Base-by-base conservation (phyloP, 768 basidiomycete species). In the Serendipita sp. region DNA sequence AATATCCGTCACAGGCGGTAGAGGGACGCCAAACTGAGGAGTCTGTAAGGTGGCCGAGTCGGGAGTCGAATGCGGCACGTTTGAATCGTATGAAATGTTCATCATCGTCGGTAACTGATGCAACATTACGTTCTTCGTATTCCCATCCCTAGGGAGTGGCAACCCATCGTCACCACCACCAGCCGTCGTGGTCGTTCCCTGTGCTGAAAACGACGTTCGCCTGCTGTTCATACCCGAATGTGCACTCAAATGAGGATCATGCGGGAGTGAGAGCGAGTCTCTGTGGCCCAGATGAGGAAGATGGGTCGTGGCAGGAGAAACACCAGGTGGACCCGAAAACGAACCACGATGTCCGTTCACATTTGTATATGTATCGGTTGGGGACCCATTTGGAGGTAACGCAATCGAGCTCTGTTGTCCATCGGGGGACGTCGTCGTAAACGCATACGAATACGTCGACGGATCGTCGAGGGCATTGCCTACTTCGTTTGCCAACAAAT, bases 401-500 rank as follows among this genome's bases (percentile, higher is more conserved):
- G 48, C 30, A 18, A 52, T n/a, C 13, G 48, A 18, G 48, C 18
- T 51, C 48, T 18, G n/a, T 51, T 51, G 48, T 51, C 48, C 48
- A 51, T 51, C 48, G n/a, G 48, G 48, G 7, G 48, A 51, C 16
- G 48, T 51, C n/a, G n/a, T 51, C 5, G 48, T 32, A 51, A 51
- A 51, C 18, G 48, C 48, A 51, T 28, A 30, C 35, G 56, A 23
- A 52, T 66, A 45, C 45, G 45, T 44, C 4, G 65, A n/a, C 52
- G 64, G 47, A 13, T 63, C 52, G 7, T 62, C 44, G 28, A 45
- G 45, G n/a, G 34, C 64, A 18, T 63, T 64, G 15, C 64, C 47
- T 1, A 68, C 63, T 48, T 68, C 67, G 46, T 63, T 45, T 44
- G 58, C 60, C 28, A 68, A 38, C 30, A 68, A 51, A 8, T 68